Evolutionary conservation across 352 stramenopile genomes (phyloP), one percentile per base, ranked within the genome.

Genomic region (Pythium phragmiticola): DNA sequence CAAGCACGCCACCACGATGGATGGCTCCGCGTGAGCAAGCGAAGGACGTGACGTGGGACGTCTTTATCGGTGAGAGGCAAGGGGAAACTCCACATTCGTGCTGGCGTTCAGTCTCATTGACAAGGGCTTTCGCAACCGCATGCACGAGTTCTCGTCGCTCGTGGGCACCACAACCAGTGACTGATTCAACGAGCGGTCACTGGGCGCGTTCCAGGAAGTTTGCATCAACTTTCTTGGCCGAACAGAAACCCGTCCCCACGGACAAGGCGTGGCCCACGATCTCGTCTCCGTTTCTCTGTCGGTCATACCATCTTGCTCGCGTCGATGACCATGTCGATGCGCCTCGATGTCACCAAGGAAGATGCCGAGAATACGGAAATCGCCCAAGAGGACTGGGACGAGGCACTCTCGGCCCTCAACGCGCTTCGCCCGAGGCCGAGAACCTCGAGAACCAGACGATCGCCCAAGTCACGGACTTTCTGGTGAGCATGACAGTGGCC

Each of bases 371-470:
- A 88, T 2, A 95, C 97, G 70, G 91, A 94, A 19, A 98, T 98
- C 57, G 92, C 93, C 9, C 87, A 98, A 60, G 90, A 91, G n/a
- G 95, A 99, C 69, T 74, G 99, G 12, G 90, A 97, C 17, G 90
- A 98, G 62, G 95, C 95, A 8, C 75, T 98, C 17, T 95, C 95
- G 9, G 93, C 91, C 74, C 98, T 2, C 88, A 98, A 60, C 80
- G 86, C 1, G 95, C 95, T 8, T 97, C 98, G 88, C 57, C 66
- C 17, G 94, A 98, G 62, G 94, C 98, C 14, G 91, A 98, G 57
- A 96, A 98, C 55, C 80, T 99, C 1, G 94, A 98, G 64, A 98
- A 99, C 72, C 93, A 90, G 53, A 76, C 89, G 2, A 97, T 99
- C 49, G 89, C 91, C 7, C 95, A 98, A 69, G 90, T 98, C 6